Evolutionary conservation across 164 flowering plant species (phyloP), one percentile per base, ranked within the genome.

Genomic region (grape (Vitis vinifera)): DNA sequence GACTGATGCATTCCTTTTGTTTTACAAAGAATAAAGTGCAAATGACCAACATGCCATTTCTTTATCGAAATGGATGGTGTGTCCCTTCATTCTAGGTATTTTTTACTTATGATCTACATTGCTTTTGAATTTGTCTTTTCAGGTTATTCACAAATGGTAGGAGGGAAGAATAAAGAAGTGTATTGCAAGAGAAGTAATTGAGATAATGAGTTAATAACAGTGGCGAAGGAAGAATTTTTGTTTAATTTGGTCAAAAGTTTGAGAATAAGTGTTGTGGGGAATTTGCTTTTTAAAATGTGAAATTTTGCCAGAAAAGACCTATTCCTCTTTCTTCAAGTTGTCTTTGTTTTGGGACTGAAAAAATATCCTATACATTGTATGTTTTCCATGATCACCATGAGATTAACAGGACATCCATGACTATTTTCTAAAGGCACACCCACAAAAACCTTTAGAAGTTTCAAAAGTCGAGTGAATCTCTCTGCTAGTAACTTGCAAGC

Each of bases 171-270:
- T 89, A 85, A 86, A 85, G 88, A 77, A 78, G 80, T 84, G 82
- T 83, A 91, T 81, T 86, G 92, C 77, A 62, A 65, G 77, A 59
- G 85, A 91, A 85, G 92, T 73, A 86, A 85, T 70, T 64, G 74
- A 81, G 69, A 73, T 59, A 69, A 73, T 67, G 76, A 58, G 69
- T 66, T 72, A 51, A 58, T 76, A 58, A 77, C 84, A 68, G 76
- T 74, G 62, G 64, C 27, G 71, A 78, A 80, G 85, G 76, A 81
- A 82, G 87, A 79, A 81, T 83, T 81, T 81, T 82, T 81, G 70
- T 88, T 73, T 71, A 47, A 79, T 61, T 63, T 82, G 81, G 88
- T 83, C 81, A 81, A 91, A 90, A 85, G 88, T 80, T 70, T 63
- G 78, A 75, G 93, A 89, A 87, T 88, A 88, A 87, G 85, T 86